A percentile compares a stretch with the other conserved stretches of the same genome.
phyloP scores from a whole-genome alignment of 331 rosid species.

The Saraca asoca region DNA sequence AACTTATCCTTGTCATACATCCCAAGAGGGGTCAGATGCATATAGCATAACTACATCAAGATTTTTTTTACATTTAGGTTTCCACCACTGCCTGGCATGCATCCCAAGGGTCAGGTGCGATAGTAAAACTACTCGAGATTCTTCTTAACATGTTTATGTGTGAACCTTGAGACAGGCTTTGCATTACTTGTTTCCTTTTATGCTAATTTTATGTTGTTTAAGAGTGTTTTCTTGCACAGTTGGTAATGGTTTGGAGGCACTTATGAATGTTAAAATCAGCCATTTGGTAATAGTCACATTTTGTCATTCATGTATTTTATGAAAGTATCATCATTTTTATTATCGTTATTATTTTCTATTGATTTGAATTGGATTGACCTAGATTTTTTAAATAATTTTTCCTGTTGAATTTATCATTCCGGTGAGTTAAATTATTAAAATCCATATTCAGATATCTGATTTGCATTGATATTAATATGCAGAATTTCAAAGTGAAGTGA shows the following conservation, averaged over 20 bases:
- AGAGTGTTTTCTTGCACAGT: not conserved
- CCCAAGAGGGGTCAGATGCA: too few relatives aligned
- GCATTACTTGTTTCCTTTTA: not conserved
- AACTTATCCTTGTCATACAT: too few relatives aligned
- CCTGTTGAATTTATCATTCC: conserved; percentile 8
- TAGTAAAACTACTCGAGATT: not conserved
- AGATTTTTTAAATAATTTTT: conserved; percentile 2
- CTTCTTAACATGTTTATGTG: not conserved
- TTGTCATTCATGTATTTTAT: not conserved
- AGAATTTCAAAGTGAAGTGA: conserved; percentile 24
- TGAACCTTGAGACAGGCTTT: not conserved
- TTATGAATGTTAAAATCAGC: not conserved
- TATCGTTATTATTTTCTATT: not conserved
- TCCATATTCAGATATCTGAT: conserved; percentile 23
- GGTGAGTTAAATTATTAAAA: not conserved
- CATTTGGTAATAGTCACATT: not conserved
- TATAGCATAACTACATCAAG: too few relatives aligned
- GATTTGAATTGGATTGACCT: not conserved
- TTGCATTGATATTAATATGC: conserved; percentile 32
- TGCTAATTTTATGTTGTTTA: not conserved
- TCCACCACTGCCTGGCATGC: not conserved
- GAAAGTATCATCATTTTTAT: not conserved
- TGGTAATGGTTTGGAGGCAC: not conserved
- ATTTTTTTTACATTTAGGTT: not conserved
- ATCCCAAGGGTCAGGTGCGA: not conserved